Conservation (phyloP, 495 filamentous ascomycete species). For the Hypomontagnella submonticulosa region DNA sequence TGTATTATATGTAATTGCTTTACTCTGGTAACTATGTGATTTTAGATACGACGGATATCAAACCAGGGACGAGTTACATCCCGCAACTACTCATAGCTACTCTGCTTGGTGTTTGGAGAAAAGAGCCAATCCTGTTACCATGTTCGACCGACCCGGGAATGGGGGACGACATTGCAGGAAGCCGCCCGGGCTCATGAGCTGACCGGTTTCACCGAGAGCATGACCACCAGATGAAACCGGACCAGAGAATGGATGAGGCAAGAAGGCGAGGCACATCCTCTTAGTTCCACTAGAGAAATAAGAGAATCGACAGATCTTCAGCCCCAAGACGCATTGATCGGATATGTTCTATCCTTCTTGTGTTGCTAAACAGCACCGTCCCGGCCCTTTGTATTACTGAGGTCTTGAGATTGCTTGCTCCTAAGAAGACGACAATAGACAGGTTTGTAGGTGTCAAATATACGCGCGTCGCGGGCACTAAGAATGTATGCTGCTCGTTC, state of each 20-base stretch:
- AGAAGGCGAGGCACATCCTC: slow-evolving; percentile 22
- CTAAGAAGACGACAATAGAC: not conserved
- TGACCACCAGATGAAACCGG: slow-evolving; percentile 5
- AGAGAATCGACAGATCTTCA: not conserved
- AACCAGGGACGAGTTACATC: too few species aligned
- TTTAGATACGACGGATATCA: too few species aligned
- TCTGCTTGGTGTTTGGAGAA: too few species aligned
- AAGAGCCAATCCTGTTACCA: too few species aligned
- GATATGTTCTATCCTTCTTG: slow-evolving; percentile 5
- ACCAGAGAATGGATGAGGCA: not conserved
- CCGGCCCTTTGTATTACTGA: slow-evolving; percentile 1
- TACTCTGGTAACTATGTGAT: too few species aligned
- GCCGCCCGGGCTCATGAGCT: not conserved
- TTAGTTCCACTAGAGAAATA: slow-evolving; percentile 16
- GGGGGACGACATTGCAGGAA: not conserved
- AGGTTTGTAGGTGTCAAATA: not conserved
- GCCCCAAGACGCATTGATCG: not conserved
- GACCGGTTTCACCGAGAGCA: not conserved
- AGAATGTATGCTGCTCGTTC: not conserved
- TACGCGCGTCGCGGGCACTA: not conserved
- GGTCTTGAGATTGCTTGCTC: not conserved
- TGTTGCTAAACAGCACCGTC: slow-evolving; percentile 6
- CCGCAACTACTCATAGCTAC: too few species aligned
- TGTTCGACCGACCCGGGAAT: not conserved
- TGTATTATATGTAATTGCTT: too few species aligned